Conservation (phyloP, 2,329 filamentous ascomycete species). For the Saccharata proteae region DNA sequence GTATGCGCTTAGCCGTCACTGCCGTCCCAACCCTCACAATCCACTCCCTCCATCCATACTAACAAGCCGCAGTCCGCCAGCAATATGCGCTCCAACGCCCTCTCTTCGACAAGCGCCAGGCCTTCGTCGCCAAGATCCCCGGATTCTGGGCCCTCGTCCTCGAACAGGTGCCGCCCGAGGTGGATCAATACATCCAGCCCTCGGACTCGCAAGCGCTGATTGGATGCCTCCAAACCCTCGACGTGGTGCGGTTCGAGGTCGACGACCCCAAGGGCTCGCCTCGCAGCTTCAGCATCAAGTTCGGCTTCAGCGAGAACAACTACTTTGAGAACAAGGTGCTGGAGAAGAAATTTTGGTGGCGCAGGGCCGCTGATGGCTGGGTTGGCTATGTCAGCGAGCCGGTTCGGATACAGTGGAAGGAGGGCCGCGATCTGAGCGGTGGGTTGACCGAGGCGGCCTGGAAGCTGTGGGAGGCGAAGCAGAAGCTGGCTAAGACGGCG, state of each 20-base stretch:
- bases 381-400: constrained; percentile 76
- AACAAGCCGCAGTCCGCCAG: constrained; percentile 49
- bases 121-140: constrained; percentile 58
- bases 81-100: constrained; percentile 56
- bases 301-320: constrained; percentile 71
- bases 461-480: constrained; percentile 50
- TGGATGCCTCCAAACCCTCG: constrained; percentile 53
- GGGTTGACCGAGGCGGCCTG: constrained; percentile 66
- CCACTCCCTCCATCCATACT: neutral
- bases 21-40: constrained; percentile 6
- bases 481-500: constrained; percentile 14
- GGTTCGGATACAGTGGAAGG: constrained; percentile 67
- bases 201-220: constrained; percentile 64
- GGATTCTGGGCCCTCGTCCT: constrained; percentile 95
- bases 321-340: constrained; percentile 67
- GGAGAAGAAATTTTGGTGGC: constrained; percentile 88
- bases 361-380: constrained; percentile 56
- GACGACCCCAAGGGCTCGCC: constrained; percentile 59
- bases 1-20: too few species aligned
- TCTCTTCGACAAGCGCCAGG: constrained; percentile 65
- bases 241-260: constrained; percentile 72
- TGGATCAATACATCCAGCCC: constrained; percentile 80
- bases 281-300: constrained; percentile 57
- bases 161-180: constrained; percentile 71
- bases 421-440: constrained; percentile 67